Base-by-base conservation (phyloP, 441 rosid species). In the Croton laevigatus region DNA sequence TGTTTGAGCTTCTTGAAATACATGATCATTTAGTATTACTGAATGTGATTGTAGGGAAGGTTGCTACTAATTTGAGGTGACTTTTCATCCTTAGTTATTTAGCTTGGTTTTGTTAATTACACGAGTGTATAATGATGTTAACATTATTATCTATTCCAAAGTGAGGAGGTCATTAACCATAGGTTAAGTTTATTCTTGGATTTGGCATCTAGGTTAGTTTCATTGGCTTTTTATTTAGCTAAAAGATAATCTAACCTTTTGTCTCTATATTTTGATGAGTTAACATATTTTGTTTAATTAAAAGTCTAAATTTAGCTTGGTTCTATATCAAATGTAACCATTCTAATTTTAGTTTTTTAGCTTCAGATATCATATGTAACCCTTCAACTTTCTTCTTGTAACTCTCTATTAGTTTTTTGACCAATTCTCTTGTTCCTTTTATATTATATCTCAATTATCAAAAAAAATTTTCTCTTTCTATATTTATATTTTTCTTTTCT, bases 21-120 rank as follows among this genome's bases (percentile, higher is more conserved):
- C 88, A 89, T 81, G 99, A 96, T 81, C 99, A 96, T 85, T 82
- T 96, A 61, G 76, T 89, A 69, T 83, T 96, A 44, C 77, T 96
- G 85, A 92, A 96, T 83, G 97, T 96, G 68, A 94, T 96, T 80
- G 91, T 94, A 76, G 87, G 93, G 70, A 96, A 96, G 84, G 94
- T 96, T 73, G 96, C 94, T 71, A 90, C 98, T 69, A 96, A 96
- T 78, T 85, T 96, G 87, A 80, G 98, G 99, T 96, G 71, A 79
- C 54, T 77, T 20, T 66, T 81, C n/a, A 3, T 72, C 66, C 20
- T 14, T 53, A 19, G 52, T 70, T 73, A n/a, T 57, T 27, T 38
- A 54, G 42, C 48, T 72, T 76, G 44, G 16, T 64, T 65, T 11
- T 70, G 34, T 60, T 70, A 45, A 13, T 53, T 64, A 46, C 72